Conservation (phyloP, 768 basidiomycete species). For the Cystoderma amianthinum region DNA sequence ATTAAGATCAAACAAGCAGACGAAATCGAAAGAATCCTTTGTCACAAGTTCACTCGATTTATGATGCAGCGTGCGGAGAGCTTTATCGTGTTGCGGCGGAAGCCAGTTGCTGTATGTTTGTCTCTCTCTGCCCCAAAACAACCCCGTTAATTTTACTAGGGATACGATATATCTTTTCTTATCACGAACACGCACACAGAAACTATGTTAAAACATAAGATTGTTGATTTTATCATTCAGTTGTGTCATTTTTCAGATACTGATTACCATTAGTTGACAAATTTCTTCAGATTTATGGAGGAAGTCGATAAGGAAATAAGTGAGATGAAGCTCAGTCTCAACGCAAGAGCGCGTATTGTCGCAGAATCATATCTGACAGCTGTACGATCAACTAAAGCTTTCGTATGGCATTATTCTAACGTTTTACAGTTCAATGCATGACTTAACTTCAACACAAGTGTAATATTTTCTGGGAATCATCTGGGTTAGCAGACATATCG, state of each 20-base stretch:
- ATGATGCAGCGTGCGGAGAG: slow-evolving; percentile 99
- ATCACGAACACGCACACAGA: slow-evolving; percentile 97
- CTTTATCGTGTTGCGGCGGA: slow-evolving; percentile 93
- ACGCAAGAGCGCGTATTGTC: slow-evolving; percentile 93
- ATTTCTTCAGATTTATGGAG: slow-evolving; percentile 78
- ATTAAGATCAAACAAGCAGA: slow-evolving; percentile 99
- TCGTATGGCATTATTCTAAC: slow-evolving; percentile 1
- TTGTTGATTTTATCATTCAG: slow-evolving; percentile 99
- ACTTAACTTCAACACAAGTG: too few species aligned
- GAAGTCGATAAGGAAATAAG: slow-evolving; percentile 99
- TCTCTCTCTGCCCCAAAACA: not conserved
- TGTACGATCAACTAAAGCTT: slow-evolving; percentile 38
- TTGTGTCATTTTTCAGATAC: slow-evolving; percentile 26
- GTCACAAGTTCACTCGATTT: slow-evolving; percentile 97
- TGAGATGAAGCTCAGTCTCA: slow-evolving; percentile 97
- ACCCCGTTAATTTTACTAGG: slow-evolving; percentile 37
- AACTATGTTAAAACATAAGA: slow-evolving; percentile 99
- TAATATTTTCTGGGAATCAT: too few species aligned
- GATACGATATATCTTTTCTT: slow-evolving; percentile 97
- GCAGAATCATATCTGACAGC: slow-evolving; percentile 93
- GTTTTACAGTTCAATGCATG: slow-evolving; percentile 30
- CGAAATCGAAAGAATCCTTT: slow-evolving; percentile 95
- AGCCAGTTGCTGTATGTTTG: slow-evolving; percentile 73
- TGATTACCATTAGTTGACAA: slow-evolving; percentile 5
- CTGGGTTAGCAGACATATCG: too few species aligned